These are phyloP conservation scores for Pestalotiopsis sp. DNA, from an alignment of 2,329 filamentous ascomycete genomes.

Conservation along the genomic window DNA sequence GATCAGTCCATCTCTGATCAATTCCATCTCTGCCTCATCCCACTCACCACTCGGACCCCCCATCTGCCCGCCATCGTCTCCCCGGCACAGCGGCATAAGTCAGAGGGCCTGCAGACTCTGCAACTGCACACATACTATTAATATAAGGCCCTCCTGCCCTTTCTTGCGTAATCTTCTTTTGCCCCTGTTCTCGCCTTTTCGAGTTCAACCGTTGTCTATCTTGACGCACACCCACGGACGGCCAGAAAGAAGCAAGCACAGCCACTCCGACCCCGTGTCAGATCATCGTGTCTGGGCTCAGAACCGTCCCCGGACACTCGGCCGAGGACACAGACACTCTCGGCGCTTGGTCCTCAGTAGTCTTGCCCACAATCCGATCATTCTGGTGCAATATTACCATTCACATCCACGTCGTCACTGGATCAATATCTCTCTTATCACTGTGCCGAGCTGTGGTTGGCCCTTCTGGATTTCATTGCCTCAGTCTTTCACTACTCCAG, in stretches of 20 bases:
- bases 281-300: background rate
- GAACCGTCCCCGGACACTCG: background rate
- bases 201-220: background rate
- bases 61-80: conserved; percentile 16
- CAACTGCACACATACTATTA: background rate
- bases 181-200: conserved; percentile 9
- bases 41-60: conserved; percentile 15
- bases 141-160: conserved; percentile 5
- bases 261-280: background rate
- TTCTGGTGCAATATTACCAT: background rate
- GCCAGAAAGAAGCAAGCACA: background rate
- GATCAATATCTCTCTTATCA: background rate
- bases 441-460: background rate
- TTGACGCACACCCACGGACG: background rate
- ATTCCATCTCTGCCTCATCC: conserved; percentile 16
- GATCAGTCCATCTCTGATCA: conserved; percentile 35
- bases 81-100: background rate
- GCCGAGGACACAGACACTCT: conserved; percentile 1
- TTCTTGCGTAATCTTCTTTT: conserved; percentile 3
- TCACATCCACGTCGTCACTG: background rate
- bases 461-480: background rate
- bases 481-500: background rate
- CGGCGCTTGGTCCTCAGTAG: background rate
- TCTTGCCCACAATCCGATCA: background rate
- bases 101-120: background rate